phyloP scores from a whole-genome alignment of 306 rosid genomes.

The apple (Malus domestica) region ASM211411v1 NC_041793.1:7600001-7600500 shows the following conservation, averaged over 20 bases:
- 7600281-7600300: too few relatives aligned
- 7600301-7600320: constrained; percentile 57
- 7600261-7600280: too few relatives aligned
- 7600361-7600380: constrained; percentile 45
- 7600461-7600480: background rate
- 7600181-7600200: too few relatives aligned
- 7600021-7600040: constrained; percentile 46
- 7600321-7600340: constrained; percentile 39
- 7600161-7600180: too few relatives aligned
- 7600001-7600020: constrained; percentile 60
- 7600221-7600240: too few relatives aligned
- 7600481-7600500: constrained; percentile 11
- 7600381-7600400: constrained; percentile 36
- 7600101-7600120: constrained; percentile 38
- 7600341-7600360: constrained; percentile 36
- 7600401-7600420: constrained; percentile 30
- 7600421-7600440: constrained; percentile 46
- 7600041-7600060: constrained; percentile 56
- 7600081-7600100: constrained; percentile 45
- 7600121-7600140: too few relatives aligned
- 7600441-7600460: constrained; percentile 26
- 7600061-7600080: constrained; percentile 42
- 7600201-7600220: too few relatives aligned
- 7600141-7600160: too few relatives aligned
- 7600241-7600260: too few relatives aligned